A percentile compares a stretch with the other conserved stretches of the same genome.
Conservation (phyloP, 805 yeast genomes). For the Candida awuae region DNA sequence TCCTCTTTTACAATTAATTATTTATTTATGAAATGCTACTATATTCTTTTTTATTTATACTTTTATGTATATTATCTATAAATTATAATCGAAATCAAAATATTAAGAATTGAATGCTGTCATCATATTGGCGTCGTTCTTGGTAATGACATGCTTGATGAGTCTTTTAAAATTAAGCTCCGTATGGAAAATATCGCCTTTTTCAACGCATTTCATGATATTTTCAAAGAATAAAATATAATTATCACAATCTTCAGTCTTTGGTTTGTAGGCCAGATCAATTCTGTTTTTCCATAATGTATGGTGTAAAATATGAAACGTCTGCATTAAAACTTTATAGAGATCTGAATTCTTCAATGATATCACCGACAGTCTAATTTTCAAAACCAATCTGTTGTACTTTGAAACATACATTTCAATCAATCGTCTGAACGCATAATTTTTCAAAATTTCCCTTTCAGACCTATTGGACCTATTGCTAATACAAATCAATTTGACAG, state of each 20-base stretch:
- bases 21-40: too few species aligned
- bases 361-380: slow-evolving; percentile 19
- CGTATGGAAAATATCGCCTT: slow-evolving; percentile 11
- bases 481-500: slow-evolving; percentile 21
- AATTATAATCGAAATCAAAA: too few species aligned
- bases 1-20: too few species aligned
- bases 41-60: too few species aligned
- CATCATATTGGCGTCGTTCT: neutral
- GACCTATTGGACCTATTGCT: slow-evolving; percentile 18
- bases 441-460: slow-evolving; percentile 23
- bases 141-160: slow-evolving; percentile 4
- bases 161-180: slow-evolving; percentile 9
- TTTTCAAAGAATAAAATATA: slow-evolving; percentile 24
- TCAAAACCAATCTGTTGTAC: slow-evolving; percentile 19
- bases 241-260: slow-evolving; percentile 17
- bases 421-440: slow-evolving; percentile 22
- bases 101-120: neutral
- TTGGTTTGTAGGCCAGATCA: slow-evolving; percentile 17
- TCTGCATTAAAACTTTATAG: slow-evolving; percentile 22
- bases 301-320: slow-evolving; percentile 25
- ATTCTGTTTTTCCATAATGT: slow-evolving; percentile 20
- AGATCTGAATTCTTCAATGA: slow-evolving; percentile 15
- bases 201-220: slow-evolving; percentile 22
- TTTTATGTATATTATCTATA: too few species aligned
- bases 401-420: slow-evolving; percentile 28